Conservation (phyloP, 257 asterid genomes). For the Ligustrum vulgare region DNA sequence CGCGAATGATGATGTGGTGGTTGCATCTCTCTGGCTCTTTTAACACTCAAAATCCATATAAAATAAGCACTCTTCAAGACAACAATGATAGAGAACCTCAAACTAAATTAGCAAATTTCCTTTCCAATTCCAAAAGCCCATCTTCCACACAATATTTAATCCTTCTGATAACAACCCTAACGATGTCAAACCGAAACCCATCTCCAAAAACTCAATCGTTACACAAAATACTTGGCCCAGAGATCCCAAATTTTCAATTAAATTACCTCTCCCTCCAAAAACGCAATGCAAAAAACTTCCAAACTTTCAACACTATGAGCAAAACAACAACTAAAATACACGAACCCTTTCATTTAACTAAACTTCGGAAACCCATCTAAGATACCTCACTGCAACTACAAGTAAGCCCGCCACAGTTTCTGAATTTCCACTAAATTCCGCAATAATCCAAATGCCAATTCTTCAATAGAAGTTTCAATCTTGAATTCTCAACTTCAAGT, state of each 20-base stretch:
- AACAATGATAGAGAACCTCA: slow-evolving; percentile 31
- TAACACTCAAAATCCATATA: slow-evolving; percentile 52
- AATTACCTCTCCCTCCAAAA: slow-evolving; percentile 79
- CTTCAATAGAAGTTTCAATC: slow-evolving; percentile 44
- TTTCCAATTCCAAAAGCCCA: slow-evolving; percentile 50
- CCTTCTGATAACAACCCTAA: slow-evolving; percentile 40
- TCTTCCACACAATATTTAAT: slow-evolving; percentile 41
- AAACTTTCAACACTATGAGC: slow-evolving; percentile 32
- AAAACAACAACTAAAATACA: slow-evolving; percentile 26
- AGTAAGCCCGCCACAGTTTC: slow-evolving; percentile 41
- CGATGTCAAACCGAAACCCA: slow-evolving; percentile 47
- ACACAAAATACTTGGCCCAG: slow-evolving; percentile 31
- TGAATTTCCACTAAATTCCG: slow-evolving; percentile 25
- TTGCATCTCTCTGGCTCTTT: slow-evolving; percentile 55
- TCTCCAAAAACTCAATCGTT: slow-evolving; percentile 39
- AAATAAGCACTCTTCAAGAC: slow-evolving; percentile 30
- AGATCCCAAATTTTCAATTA: slow-evolving; percentile 54
- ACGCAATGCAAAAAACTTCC: slow-evolving; percentile 40
- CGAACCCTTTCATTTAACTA: slow-evolving; percentile 31
- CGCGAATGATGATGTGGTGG: slow-evolving; percentile 78
- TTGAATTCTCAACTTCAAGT: slow-evolving; percentile 56
- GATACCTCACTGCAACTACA: slow-evolving; percentile 48
- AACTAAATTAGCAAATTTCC: slow-evolving; percentile 51
- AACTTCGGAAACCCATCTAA: slow-evolving; percentile 34
- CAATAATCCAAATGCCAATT: slow-evolving; percentile 40